Percentiles rank a stretch among this genome's conserved stretches.
Evolutionary conservation across 768 basidiomycete species (phyloP).

Genomic region (Lyophyllum atratum): DNA sequence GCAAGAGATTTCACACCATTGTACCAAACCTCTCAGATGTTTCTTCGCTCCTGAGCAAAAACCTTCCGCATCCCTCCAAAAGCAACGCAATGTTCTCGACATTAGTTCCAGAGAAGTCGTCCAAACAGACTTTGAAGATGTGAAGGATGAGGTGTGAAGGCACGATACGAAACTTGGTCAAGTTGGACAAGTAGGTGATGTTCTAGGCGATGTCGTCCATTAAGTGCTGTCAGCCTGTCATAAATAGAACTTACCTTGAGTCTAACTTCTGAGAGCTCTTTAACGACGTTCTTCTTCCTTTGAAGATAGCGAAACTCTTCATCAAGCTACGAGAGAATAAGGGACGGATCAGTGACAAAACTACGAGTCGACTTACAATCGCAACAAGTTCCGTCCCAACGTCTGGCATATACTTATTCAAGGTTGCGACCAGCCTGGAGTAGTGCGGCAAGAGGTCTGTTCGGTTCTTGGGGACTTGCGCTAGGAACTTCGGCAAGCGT

Average conservation of each 20-base stretch:
- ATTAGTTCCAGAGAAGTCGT: slow-evolving; percentile 91
- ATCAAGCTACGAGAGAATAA: slow-evolving; percentile 64
- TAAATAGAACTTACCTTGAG: slow-evolving; percentile 59
- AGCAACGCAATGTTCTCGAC: slow-evolving; percentile 91
- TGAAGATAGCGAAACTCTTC: slow-evolving; percentile 97
- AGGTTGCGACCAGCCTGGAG: slow-evolving; percentile 82
- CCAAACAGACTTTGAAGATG: slow-evolving; percentile 95
- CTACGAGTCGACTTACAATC: slow-evolving; percentile 52
- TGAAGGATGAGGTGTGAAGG: slow-evolving; percentile 91
- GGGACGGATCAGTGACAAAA: neutral
- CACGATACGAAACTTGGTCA: slow-evolving; percentile 95
- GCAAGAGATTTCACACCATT: slow-evolving; percentile 60
- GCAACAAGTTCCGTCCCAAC: slow-evolving; percentile 81
- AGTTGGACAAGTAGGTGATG: slow-evolving; percentile 80
- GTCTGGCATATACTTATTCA: slow-evolving; percentile 93
- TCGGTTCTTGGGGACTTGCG: slow-evolving; percentile 83
- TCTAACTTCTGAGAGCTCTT: slow-evolving; percentile 84
- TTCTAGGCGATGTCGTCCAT: slow-evolving; percentile 55
- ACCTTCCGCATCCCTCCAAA: slow-evolving; percentile 93
- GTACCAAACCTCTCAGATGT: slow-evolving; percentile 84
- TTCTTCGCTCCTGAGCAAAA: slow-evolving; percentile 83
- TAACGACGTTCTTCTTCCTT: slow-evolving; percentile 89
- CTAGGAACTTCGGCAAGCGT: slow-evolving; percentile 62
- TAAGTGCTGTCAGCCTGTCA: neutral
- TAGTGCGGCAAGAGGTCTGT: slow-evolving; percentile 94